Percentiles rank a stretch among this genome's conserved stretches.
These are phyloP conservation scores for Linanthus parryae DNA, from an alignment of 148 eudicot genomes.

Conservation along the genomic window DNA sequence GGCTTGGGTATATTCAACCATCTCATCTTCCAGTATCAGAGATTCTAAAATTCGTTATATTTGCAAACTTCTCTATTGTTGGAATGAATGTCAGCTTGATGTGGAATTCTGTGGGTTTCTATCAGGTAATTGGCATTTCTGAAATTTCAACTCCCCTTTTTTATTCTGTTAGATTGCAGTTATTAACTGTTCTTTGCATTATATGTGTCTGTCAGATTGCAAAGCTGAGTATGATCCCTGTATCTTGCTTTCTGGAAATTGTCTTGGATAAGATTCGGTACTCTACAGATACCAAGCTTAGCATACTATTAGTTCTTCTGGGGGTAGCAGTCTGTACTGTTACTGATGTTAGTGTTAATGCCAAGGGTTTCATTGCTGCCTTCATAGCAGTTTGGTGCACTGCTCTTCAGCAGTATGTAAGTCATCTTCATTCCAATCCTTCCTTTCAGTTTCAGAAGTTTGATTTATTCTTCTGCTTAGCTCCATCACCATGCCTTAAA, in stretches of 20 bases:
- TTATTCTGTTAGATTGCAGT: background rate
- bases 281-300: conserved; percentile 34
- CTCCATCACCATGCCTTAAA: too few species aligned
- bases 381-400: conserved; percentile 33
- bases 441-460: too few species aligned
- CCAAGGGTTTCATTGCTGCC: conserved; percentile 34
- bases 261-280: conserved; percentile 31
- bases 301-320: conserved; percentile 26
- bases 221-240: conserved; percentile 38
- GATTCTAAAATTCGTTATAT: conserved; percentile 23
- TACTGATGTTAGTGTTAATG: conserved; percentile 34
- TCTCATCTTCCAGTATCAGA: conserved; percentile 27
- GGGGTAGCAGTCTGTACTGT: conserved; percentile 40
- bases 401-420: conserved; percentile 34
- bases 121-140: conserved; percentile 19
- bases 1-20: conserved; percentile 29
- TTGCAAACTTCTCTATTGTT: conserved; percentile 34
- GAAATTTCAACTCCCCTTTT: background rate
- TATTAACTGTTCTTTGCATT: conserved; percentile 1
- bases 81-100: conserved; percentile 38
- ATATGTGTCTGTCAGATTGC: conserved; percentile 21
- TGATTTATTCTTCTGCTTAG: too few species aligned
- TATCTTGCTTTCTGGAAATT: conserved; percentile 33
- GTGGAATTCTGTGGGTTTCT: conserved; percentile 37
- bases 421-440: conserved; percentile 2